These are phyloP conservation scores for Geotrichum klebahnii DNA, from an alignment of 1,139 yeast species.

Conservation along the genomic window DNA sequence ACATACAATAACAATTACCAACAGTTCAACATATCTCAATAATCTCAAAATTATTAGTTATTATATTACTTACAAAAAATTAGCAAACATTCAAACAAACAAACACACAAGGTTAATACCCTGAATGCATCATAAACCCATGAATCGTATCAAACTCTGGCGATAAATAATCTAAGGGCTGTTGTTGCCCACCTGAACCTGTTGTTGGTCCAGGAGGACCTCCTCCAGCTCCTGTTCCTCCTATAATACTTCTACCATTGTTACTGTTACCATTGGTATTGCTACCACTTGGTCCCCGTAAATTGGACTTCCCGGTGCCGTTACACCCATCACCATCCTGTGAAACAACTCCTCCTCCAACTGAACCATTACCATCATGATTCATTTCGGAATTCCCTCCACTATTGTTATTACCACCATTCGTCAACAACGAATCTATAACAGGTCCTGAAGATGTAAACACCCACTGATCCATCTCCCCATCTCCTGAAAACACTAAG, in stretches of 20 bases:
- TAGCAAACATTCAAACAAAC: no score
- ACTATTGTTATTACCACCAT: background rate
- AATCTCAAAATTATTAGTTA: no score
- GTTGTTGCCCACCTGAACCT: background rate
- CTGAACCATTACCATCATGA: background rate
- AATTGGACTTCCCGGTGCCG: no score
- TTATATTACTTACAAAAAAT: no score
- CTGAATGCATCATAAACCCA: constrained; percentile 19
- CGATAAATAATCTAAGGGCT: constrained; percentile 10
- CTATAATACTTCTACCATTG: background rate
- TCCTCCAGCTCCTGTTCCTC: background rate
- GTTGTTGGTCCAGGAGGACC: background rate
- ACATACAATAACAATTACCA: no score
- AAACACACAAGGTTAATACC: no score
- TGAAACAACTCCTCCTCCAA: background rate
- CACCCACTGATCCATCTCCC: constrained; percentile 14
- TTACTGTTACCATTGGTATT: no score
- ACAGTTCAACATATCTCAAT: no score
- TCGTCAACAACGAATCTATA: background rate
- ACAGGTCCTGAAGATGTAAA: constrained; percentile 19
- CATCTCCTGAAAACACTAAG: constrained; percentile 9
- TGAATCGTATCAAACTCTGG: constrained; percentile 16
- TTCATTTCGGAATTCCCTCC: background rate
- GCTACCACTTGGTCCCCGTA: no score
- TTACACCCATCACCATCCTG: no score